Percentiles rank a stretch among this genome's conserved stretches.
These are phyloP conservation scores for Blastomyces gilchristii DNA, from an alignment of 2,329 filamentous ascomycete genomes.

Conservation along the genomic window DNA sequence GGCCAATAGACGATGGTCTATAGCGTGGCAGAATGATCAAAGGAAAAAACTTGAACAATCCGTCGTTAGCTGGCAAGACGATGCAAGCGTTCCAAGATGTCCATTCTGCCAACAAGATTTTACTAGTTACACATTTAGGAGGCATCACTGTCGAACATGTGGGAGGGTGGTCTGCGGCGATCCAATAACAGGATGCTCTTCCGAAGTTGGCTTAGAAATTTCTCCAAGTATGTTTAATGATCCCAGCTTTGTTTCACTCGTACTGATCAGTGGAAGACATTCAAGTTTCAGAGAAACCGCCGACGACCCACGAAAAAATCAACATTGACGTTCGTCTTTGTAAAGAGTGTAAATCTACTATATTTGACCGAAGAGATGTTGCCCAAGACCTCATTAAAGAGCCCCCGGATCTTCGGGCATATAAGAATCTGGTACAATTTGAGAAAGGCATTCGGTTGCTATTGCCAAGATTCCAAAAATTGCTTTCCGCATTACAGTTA, in stretches of 20 bases:
- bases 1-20: slow-evolving; percentile 38
- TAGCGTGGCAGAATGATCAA: slow-evolving; percentile 61
- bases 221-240: slow-evolving; percentile 46
- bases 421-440: slow-evolving; percentile 75
- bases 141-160: slow-evolving; percentile 91
- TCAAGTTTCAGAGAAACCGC: slow-evolving; percentile 18
- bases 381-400: slow-evolving; percentile 55
- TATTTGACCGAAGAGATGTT: slow-evolving; percentile 70
- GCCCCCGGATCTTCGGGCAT: slow-evolving; percentile 66
- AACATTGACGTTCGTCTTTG: slow-evolving; percentile 83
- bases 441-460: slow-evolving; percentile 75
- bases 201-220: slow-evolving; percentile 71
- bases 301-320: slow-evolving; percentile 42
- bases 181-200: slow-evolving; percentile 70
- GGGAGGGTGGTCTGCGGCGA: slow-evolving; percentile 90
- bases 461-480: slow-evolving; percentile 72
- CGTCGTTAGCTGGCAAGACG: slow-evolving; percentile 91
- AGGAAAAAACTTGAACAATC: slow-evolving; percentile 80
- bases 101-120: slow-evolving; percentile 97
- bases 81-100: slow-evolving; percentile 66
- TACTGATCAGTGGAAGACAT: not conserved
- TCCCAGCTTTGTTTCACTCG: not conserved
- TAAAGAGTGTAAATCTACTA: slow-evolving; percentile 66
- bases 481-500: slow-evolving; percentile 60
- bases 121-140: slow-evolving; percentile 78